Evolutionary conservation across 495 filamentous ascomycete species (phyloP).

Genomic region (Trichoderma erinaceum): DNA sequence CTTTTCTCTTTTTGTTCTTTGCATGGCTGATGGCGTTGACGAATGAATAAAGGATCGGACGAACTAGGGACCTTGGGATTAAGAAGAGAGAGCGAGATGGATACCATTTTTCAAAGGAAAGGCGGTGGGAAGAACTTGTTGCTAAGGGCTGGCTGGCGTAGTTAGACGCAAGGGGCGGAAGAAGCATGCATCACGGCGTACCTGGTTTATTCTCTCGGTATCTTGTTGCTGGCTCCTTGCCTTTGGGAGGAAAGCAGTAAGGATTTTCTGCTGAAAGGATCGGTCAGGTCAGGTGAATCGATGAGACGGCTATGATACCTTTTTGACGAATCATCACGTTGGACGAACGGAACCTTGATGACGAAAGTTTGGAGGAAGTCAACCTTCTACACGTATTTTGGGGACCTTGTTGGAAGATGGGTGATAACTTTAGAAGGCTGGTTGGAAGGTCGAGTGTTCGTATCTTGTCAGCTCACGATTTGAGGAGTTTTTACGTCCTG

Average conservation of each 20-base stretch:
- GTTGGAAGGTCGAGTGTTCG: background rate
- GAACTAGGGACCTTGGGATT: background rate
- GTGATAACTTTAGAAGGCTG: constrained; percentile 4
- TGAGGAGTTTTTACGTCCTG: background rate
- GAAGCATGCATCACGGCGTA: constrained; percentile 9
- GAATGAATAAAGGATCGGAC: background rate
- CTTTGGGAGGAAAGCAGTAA: background rate
- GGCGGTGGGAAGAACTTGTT: background rate
- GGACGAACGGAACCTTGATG: constrained; percentile 12
- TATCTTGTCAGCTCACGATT: constrained; percentile 6
- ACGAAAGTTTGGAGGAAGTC: background rate
- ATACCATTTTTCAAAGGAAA: background rate
- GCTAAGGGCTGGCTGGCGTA: background rate
- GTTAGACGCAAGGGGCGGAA: constrained; percentile 1
- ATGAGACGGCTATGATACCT: constrained; percentile 2
- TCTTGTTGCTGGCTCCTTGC: constrained; percentile 5
- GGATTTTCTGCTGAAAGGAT: constrained; percentile 8
- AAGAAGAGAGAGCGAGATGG: background rate
- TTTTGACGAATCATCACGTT: constrained; percentile 5
- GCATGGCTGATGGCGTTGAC: constrained; percentile 2
- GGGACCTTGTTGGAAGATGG: background rate
- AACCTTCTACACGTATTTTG: background rate
- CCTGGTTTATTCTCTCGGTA: constrained; percentile 1
- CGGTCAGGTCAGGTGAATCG: constrained; percentile 2
- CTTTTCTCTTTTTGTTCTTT: constrained; percentile 9